These are phyloP conservation scores for Trichosporon sp. DNA, from an alignment of 1,284 basidiomycete species.

Conservation along the genomic window DNA sequence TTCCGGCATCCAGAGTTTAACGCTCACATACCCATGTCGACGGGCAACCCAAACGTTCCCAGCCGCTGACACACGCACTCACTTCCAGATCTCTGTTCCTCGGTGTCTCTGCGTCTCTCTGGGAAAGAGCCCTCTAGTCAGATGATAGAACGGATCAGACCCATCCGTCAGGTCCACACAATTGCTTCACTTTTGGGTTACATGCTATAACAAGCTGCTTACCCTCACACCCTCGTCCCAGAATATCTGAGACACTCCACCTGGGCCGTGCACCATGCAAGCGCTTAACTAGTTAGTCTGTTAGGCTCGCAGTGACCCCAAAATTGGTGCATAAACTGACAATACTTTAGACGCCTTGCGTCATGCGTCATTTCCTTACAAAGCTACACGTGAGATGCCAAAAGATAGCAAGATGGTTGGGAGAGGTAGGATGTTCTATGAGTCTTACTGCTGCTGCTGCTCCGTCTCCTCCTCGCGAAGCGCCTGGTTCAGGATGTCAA, in stretches of 20 bases:
- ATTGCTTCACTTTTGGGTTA: background rate
- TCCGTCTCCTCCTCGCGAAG: constrained; percentile 31
- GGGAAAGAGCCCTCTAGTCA: too few relatives aligned
- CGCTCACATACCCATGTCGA: background rate
- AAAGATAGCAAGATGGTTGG: background rate
- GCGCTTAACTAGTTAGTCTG: too few relatives aligned
- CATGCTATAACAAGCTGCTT: background rate
- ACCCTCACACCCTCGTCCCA: background rate
- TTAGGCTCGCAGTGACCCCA: background rate
- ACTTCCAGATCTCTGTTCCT: background rate
- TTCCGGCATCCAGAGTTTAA: background rate
- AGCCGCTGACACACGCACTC: background rate
- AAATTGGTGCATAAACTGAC: background rate
- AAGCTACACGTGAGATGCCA: background rate
- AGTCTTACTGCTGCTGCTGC: too few relatives aligned
- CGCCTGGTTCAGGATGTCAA: constrained; percentile 57
- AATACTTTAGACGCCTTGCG: background rate
- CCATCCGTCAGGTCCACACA: background rate
- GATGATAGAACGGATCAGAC: too few relatives aligned
- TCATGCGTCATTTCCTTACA: background rate
- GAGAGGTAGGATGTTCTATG: background rate
- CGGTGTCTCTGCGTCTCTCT: too few relatives aligned
- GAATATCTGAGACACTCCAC: background rate
- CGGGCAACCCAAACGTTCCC: too few relatives aligned
- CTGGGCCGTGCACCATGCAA: background rate